Conservation (phyloP, 2,329 filamentous ascomycete species). For the Amylocarpus encephaloides region DNA sequence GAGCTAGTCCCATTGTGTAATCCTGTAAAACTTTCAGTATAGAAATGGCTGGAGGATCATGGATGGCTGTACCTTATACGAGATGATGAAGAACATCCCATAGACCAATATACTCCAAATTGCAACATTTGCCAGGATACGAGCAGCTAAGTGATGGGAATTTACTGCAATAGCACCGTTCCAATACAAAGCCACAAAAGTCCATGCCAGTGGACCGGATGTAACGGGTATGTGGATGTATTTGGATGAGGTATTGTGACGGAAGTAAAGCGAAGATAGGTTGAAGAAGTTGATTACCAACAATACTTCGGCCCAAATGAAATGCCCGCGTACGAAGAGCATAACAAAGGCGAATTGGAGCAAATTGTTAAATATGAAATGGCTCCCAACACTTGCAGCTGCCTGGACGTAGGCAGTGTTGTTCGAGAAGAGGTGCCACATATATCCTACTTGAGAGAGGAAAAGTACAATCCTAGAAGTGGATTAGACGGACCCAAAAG, state of each 20-base stretch:
- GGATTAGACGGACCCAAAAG: not conserved
- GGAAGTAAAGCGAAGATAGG: slow-evolving; percentile 72
- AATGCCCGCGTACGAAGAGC: slow-evolving; percentile 72
- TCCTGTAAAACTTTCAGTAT: slow-evolving; percentile 38
- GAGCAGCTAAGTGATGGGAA: slow-evolving; percentile 57
- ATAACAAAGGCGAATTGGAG: slow-evolving; percentile 76
- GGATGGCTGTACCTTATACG: slow-evolving; percentile 54
- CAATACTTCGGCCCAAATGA: slow-evolving; percentile 69
- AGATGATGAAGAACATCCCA: slow-evolving; percentile 67
- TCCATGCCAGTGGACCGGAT: slow-evolving; percentile 77
- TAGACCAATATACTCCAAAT: slow-evolving; percentile 79
- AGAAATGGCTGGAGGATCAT: not conserved
- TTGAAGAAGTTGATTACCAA: slow-evolving; percentile 79
- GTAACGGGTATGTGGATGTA: slow-evolving; percentile 73
- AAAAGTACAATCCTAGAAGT: slow-evolving; percentile 60
- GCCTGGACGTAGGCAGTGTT: slow-evolving; percentile 56
- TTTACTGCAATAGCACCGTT: slow-evolving; percentile 79
- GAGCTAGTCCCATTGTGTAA: slow-evolving; percentile 71
- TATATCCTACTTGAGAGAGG: slow-evolving; percentile 68
- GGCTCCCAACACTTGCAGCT: slow-evolving; percentile 70
- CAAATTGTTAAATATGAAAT: slow-evolving; percentile 83
- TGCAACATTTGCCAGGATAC: slow-evolving; percentile 79
- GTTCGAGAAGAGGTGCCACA: slow-evolving; percentile 67
- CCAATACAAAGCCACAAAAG: slow-evolving; percentile 82
- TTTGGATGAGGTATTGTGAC: slow-evolving; percentile 63